phyloP scores from a whole-genome alignment of 225 moss, liverwort and hornwort genomes.

The Ulota crispa region DNA sequence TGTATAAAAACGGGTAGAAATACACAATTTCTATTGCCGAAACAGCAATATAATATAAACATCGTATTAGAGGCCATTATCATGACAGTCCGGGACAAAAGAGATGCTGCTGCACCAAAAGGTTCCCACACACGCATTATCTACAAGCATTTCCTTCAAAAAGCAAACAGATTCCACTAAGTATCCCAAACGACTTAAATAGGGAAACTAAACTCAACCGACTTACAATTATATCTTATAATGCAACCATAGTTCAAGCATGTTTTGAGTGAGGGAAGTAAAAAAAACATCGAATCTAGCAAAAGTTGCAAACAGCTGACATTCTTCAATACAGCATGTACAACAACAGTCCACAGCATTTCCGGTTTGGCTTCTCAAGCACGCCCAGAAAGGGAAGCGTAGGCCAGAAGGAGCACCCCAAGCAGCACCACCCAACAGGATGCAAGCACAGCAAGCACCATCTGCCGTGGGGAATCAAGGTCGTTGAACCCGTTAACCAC shows the following conservation, averaged over 20 bases:
- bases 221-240: neutral
- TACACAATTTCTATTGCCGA: neutral
- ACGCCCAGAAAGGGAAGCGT: slow-evolving; percentile 25
- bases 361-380: slow-evolving; percentile 8
- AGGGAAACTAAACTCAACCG: neutral
- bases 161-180: neutral
- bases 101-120: neutral
- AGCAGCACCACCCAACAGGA: slow-evolving; percentile 44
- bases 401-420: slow-evolving; percentile 40
- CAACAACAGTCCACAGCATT: neutral
- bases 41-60: neutral
- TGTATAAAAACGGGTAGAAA: neutral
- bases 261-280: neutral
- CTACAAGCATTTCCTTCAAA: neutral
- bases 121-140: neutral
- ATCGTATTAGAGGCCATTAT: neutral
- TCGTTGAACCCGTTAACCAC: slow-evolving; percentile 40
- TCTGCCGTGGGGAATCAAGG: slow-evolving; percentile 41
- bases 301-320: neutral
- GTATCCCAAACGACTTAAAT: neutral
- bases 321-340: slow-evolving; percentile 17
- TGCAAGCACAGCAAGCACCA: slow-evolving; percentile 41
- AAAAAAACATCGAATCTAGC: neutral
- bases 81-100: neutral
- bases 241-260: slow-evolving; percentile 5